These are phyloP conservation scores for Serendipita sp. DNA, from an alignment of 768 basidiomycete species.

Conservation along the genomic window DNA sequence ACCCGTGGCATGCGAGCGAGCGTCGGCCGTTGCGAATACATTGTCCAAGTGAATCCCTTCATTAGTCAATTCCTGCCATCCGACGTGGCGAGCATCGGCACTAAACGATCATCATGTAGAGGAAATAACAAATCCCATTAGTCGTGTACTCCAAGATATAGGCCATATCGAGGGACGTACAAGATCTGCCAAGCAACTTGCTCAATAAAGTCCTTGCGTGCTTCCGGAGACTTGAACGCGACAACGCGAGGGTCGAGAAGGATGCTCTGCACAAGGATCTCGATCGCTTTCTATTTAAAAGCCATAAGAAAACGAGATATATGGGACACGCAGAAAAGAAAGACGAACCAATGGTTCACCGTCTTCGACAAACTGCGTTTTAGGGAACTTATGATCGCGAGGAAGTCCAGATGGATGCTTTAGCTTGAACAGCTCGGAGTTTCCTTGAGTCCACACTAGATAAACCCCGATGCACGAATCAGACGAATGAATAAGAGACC, in stretches of 20 bases:
- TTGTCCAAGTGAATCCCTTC: not conserved
- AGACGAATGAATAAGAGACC: too few relatives aligned
- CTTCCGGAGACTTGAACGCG: not conserved
- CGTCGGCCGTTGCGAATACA: not conserved
- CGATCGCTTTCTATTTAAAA: not conserved
- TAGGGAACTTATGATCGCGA: not conserved
- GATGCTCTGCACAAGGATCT: not conserved
- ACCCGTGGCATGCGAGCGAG: not conserved
- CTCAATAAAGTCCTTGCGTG: conserved; percentile 1
- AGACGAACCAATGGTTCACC: conserved; percentile 1
- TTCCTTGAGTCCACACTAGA: not conserved
- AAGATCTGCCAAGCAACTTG: conserved; percentile 2
- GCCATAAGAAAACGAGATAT: not conserved
- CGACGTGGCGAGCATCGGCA: not conserved
- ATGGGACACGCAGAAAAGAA: not conserved
- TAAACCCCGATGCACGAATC: not conserved
- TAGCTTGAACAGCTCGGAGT: not conserved
- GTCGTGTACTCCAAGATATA: not conserved
- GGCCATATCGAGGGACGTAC: not conserved
- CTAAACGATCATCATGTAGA: not conserved
- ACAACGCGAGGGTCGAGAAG: not conserved
- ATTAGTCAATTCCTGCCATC: not conserved
- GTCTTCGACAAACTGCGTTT: not conserved
- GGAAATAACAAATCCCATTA: not conserved
- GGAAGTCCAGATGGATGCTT: conserved; percentile 2